A percentile compares a stretch with the other conserved stretches of the same genome.
Evolutionary conservation across 2,329 filamentous ascomycete genomes (phyloP).

Genomic region (Fusarium sp.): DNA sequence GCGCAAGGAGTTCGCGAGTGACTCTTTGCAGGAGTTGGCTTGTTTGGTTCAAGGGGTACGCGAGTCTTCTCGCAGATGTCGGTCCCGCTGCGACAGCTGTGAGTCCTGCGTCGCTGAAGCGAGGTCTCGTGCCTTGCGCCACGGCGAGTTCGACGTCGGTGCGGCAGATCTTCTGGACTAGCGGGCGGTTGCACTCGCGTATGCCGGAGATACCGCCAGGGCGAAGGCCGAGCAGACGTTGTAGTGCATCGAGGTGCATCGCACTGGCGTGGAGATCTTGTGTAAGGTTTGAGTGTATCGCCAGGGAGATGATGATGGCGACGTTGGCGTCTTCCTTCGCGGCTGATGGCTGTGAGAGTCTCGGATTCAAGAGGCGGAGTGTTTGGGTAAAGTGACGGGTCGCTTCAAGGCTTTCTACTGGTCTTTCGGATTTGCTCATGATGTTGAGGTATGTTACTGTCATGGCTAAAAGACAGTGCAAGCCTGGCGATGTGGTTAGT

Average conservation of each 20-base stretch:
- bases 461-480: slow-evolving; percentile 44
- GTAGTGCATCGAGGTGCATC: slow-evolving; percentile 36
- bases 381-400: slow-evolving; percentile 42
- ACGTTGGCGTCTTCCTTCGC: slow-evolving; percentile 34
- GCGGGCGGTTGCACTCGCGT: slow-evolving; percentile 20
- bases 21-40: slow-evolving; percentile 5
- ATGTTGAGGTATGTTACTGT: slow-evolving; percentile 36
- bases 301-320: slow-evolving; percentile 36
- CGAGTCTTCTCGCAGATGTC: background rate
- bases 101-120: slow-evolving; percentile 24
- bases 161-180: slow-evolving; percentile 39
- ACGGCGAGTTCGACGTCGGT: slow-evolving; percentile 30
- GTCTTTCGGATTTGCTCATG: slow-evolving; percentile 24
- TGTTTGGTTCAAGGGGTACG: slow-evolving; percentile 19
- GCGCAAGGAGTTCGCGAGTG: slow-evolving; percentile 19
- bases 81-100: slow-evolving; percentile 17
- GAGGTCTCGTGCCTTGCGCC: slow-evolving; percentile 13
- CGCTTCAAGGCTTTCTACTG: slow-evolving; percentile 41
- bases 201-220: slow-evolving; percentile 14
- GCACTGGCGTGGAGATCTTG: slow-evolving; percentile 9
- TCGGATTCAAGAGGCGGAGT: slow-evolving; percentile 31
- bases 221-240: slow-evolving; percentile 7
- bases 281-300: slow-evolving; percentile 38
- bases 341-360: slow-evolving; percentile 14
- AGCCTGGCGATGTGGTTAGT: slow-evolving; percentile 8